These are phyloP conservation scores for Phaeophleospora eucalypticola DNA, from an alignment of 2,329 filamentous ascomycete genomes.

Conservation along the genomic window DNA sequence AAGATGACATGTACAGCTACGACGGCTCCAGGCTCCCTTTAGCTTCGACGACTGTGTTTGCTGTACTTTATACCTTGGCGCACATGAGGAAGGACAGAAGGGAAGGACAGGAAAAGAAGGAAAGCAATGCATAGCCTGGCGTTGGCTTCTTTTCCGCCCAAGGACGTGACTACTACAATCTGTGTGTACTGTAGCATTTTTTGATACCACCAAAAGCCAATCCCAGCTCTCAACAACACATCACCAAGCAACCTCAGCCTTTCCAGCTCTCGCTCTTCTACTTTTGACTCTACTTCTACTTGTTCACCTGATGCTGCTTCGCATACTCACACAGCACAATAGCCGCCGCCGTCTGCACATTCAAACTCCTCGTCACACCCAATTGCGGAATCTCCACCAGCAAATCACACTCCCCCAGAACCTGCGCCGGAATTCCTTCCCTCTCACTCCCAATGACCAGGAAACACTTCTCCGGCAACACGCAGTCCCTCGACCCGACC, in stretches of 20 bases:
- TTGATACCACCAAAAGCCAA: constrained; percentile 21
- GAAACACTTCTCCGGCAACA: constrained; percentile 33
- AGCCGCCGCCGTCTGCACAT: constrained; percentile 52
- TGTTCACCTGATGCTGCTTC: constrained; percentile 41
- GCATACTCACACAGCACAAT: constrained; percentile 51
- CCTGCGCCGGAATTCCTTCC: constrained; percentile 47
- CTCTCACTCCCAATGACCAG: constrained; percentile 51
- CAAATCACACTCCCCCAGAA: constrained; percentile 48
- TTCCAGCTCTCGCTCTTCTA: too few species aligned
- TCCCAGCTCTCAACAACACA: constrained; percentile 14
- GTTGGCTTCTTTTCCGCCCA: too few species aligned
- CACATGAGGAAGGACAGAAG: neutral
- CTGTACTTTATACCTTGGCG: constrained; percentile 12
- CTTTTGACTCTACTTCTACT: neutral
- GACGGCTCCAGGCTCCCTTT: constrained; percentile 5
- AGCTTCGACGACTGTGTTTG: constrained; percentile 20
- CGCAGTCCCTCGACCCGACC: constrained; percentile 35
- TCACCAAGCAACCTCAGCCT: too few species aligned
- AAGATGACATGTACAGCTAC: constrained; percentile 16
- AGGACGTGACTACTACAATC: too few species aligned
- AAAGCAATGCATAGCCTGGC: constrained; percentile 16
- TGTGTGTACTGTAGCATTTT: constrained; percentile 14
- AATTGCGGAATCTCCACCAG: constrained; percentile 52
- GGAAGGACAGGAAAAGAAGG: constrained; percentile 6
- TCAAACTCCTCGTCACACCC: constrained; percentile 51